Base-by-base conservation (phyloP, 345 rosid species). In the Odontarrhena argentea region DNA sequence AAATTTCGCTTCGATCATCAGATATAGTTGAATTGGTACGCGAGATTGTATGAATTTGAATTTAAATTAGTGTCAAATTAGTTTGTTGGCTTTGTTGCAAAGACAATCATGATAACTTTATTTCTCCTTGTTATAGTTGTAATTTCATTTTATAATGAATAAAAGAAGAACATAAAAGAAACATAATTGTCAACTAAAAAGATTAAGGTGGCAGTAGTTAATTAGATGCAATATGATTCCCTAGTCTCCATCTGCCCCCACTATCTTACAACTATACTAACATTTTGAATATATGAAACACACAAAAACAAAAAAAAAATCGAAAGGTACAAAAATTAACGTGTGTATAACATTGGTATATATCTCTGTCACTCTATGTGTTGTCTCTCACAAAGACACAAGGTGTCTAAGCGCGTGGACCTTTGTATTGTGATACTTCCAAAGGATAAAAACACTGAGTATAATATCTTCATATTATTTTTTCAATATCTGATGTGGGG, bases 151-250 rank as follows among this genome's bases (percentile, higher is more conserved):
- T 9, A 14, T 43, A 42, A 15, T 61, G 15, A 32, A 6, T 9
- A 43, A 57, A 30, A 1, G 12, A 14, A 34, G 3, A 18, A 1
- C 22, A 18, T 18, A 18, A 13, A 38, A n/a, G 3, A 37, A 6
- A 14, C 43, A 18, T 35, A 30, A 3, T 32, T 50, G 45, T 69
- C 64, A 71, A 55, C 48, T 69, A n/a, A 7, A 44, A 44, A 44
- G 65, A 58, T 73, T 58, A 58, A 73, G 71, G 71, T 73, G 71
- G 67, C 76, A 65, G 55, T 72, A 42, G 60, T 59, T 73, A 44
- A 57, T 47, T 71, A 73, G 67, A 50, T 41, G 53, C 49, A 15
- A 45, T 65, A 65, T 65, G 22, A 65, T 57, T 72, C 48, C 34
- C 25, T 65, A 65, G 37, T 65, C 67, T 50, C 48, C 49, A 73